Percentiles rank a stretch among this genome's conserved stretches.
Evolutionary conservation across 1,284 basidiomycete species (phyloP).

Genomic region (Cystobasidium sp.): DNA sequence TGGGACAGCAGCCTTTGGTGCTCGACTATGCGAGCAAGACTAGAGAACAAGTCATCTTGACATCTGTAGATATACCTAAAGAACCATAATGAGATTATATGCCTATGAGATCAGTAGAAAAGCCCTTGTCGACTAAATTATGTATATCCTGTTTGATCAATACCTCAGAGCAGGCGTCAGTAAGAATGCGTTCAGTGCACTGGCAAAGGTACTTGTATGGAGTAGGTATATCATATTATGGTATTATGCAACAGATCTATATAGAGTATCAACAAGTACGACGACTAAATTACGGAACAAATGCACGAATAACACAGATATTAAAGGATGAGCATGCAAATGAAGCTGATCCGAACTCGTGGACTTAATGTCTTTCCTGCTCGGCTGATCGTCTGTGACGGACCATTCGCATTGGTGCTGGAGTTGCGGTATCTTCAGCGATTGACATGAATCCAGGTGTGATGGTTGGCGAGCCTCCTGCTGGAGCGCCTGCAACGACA

Average conservation of each 20-base stretch:
- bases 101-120: no score
- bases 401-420: slow-evolving; percentile 19
- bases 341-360: background rate
- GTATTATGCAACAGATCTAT: no score
- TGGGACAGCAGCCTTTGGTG: slow-evolving; percentile 47
- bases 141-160: no score
- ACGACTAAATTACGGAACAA: background rate
- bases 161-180: no score
- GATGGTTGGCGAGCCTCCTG: slow-evolving; percentile 5
- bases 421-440: slow-evolving; percentile 3
- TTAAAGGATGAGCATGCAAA: background rate
- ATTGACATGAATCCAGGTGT: slow-evolving; percentile 1
- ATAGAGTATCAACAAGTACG: no score
- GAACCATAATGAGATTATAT: background rate
- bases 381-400: slow-evolving; percentile 17
- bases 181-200: no score
- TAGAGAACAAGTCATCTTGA: slow-evolving; percentile 18
- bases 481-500: slow-evolving; percentile 10
- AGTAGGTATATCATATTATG: no score
- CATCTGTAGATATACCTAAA: slow-evolving; percentile 1
- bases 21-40: slow-evolving; percentile 46
- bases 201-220: no score
- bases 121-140: no score
- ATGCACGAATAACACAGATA: background rate
- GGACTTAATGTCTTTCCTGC: slow-evolving; percentile 9